A percentile compares a stretch with the other conserved stretches of the same genome.
Evolutionary conservation across 176 grass and related monocot species (phyloP).

Genomic region (Triticum dicoccoides): DNA sequence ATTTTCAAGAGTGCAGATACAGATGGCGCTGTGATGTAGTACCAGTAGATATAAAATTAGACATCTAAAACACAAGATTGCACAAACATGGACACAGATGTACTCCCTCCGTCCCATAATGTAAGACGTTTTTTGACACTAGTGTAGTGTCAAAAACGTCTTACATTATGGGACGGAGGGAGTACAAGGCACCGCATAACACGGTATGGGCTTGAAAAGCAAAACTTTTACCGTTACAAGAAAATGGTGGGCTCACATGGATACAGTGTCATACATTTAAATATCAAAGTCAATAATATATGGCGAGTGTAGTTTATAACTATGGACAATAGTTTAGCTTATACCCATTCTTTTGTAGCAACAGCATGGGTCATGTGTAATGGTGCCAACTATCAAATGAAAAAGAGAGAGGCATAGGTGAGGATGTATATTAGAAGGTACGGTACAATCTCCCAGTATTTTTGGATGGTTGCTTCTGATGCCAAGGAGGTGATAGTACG

Average conservation of each 20-base stretch:
- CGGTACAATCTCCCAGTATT: background rate
- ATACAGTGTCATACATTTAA: slow-evolving; percentile 5
- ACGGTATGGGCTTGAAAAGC: background rate
- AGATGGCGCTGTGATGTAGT: background rate
- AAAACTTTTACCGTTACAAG: background rate
- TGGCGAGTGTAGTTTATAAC: background rate
- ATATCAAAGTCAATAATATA: background rate
- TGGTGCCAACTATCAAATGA: background rate
- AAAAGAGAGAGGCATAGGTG: background rate
- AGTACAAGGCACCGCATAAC: background rate
- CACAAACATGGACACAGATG: background rate
- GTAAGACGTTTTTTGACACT: too few relatives aligned
- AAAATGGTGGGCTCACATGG: background rate
- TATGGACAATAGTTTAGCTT: slow-evolving; percentile 1
- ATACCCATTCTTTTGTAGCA: slow-evolving; percentile 7
- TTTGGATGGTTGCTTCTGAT: background rate
- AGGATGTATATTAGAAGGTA: background rate
- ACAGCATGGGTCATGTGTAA: background rate
- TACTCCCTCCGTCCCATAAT: background rate
- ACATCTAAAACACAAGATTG: background rate
- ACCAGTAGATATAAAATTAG: slow-evolving; percentile 2
- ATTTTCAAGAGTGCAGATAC: slow-evolving; percentile 3
- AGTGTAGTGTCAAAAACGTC: too few relatives aligned
- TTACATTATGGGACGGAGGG: too few relatives aligned
- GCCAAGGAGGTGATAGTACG: background rate